phyloP scores from a whole-genome alignment of 2,329 filamentous ascomycete species.

The Aspergillus costaricaensis region DNA sequence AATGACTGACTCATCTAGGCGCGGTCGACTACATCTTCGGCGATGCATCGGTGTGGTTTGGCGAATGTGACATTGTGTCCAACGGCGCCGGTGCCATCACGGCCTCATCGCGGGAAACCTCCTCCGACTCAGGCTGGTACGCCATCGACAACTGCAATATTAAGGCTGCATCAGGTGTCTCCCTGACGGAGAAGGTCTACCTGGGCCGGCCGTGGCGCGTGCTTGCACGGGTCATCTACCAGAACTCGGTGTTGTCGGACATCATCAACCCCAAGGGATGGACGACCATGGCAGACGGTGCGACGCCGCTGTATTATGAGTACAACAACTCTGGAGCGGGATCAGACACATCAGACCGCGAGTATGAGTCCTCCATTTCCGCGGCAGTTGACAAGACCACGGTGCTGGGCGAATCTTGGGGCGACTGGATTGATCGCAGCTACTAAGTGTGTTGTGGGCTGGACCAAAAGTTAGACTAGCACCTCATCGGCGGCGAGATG shows the following conservation, averaged over 20 bases:
- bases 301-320: conserved; percentile 36
- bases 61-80: conserved; percentile 36
- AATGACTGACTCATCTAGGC: conserved; percentile 18
- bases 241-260: conserved; percentile 30
- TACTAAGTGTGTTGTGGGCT: not conserved
- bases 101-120: conserved; percentile 30
- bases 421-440: conserved; percentile 21
- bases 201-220: conserved; percentile 39
- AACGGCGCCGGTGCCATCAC: conserved; percentile 36
- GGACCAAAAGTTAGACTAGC: conserved; percentile 11
- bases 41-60: conserved; percentile 32
- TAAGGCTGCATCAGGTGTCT: conserved; percentile 21
- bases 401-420: conserved; percentile 26
- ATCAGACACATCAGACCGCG: conserved; percentile 20
- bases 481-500: conserved; percentile 20
- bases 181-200: conserved; percentile 29
- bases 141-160: conserved; percentile 34
- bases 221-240: conserved; percentile 38
- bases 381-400: conserved; percentile 30
- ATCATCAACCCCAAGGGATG: conserved; percentile 37
- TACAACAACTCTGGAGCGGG: conserved; percentile 31
- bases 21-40: conserved; percentile 42
- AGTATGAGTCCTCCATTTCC: conserved; percentile 26
- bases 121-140: conserved; percentile 33
- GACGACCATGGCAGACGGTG: conserved; percentile 34